These are phyloP conservation scores for Agaricus subrufescens DNA, from an alignment of 768 basidiomycete species.

Conservation along the genomic window DNA sequence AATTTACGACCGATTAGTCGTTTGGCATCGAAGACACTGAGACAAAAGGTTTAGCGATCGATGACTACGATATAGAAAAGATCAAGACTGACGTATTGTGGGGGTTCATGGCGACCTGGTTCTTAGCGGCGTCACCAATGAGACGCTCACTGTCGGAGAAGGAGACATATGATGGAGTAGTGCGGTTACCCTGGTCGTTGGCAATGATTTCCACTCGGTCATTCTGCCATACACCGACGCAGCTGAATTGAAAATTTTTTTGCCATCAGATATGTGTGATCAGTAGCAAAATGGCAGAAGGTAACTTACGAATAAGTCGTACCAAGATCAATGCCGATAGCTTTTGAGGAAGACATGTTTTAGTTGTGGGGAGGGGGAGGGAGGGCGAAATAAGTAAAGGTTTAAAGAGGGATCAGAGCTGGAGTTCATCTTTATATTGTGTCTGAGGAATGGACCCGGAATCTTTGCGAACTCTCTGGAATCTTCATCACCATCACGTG, in stretches of 20 bases:
- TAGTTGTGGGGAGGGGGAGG: slow-evolving; percentile 11
- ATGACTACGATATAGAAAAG: not conserved
- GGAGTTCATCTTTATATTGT: slow-evolving; percentile 31
- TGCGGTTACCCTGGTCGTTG: slow-evolving; percentile 93
- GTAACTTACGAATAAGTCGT: slow-evolving; percentile 85
- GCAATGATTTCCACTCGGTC: slow-evolving; percentile 99
- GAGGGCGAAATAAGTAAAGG: slow-evolving; percentile 17
- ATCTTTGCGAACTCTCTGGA: slow-evolving; percentile 43
- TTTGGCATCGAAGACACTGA: slow-evolving; percentile 95
- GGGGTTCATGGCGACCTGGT: slow-evolving; percentile 98
- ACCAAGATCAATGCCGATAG: slow-evolving; percentile 86
- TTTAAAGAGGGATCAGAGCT: slow-evolving; percentile 11
- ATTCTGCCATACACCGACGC: slow-evolving; percentile 99
- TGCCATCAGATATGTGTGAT: slow-evolving; percentile 2
- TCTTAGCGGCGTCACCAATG: slow-evolving; percentile 99
- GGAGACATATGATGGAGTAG: slow-evolving; percentile 93
- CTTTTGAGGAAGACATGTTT: slow-evolving; percentile 64
- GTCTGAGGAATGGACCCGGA: slow-evolving; percentile 34
- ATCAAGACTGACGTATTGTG: slow-evolving; percentile 63
- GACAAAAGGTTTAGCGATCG: slow-evolving; percentile 5
- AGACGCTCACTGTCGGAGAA: slow-evolving; percentile 95
- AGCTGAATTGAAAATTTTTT: slow-evolving; percentile 42
- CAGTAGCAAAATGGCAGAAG: not conserved
- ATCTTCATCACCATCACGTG: slow-evolving; percentile 35
- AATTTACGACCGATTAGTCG: slow-evolving; percentile 96